Base-by-base conservation (phyloP, 305 asterid genomes). In the Coffea humblotiana region DNA sequence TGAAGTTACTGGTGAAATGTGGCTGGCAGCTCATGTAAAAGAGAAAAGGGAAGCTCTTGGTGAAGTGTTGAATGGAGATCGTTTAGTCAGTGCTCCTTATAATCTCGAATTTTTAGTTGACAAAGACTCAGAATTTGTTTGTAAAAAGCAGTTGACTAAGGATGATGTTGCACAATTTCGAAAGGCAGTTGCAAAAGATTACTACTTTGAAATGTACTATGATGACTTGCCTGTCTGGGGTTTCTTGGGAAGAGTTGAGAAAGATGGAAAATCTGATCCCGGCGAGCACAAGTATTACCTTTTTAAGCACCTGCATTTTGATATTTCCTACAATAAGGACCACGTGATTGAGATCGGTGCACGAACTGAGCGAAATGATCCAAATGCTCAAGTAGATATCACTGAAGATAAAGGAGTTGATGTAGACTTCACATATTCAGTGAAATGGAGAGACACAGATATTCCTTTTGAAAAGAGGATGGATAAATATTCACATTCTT, bases 201-300 rank as follows among this genome's bases (percentile, higher is more conserved):
- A 87, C 83, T 87, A 87, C 78, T 87, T 87, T 74, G 87, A 87
- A 67, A 87, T 87, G 90, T 87, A 84, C 82, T 87, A 83, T 21
- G 90, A 85, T 83, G 90, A 87, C 77, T 71, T 87, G 79, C 90
- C 90, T 19, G 80, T 87, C 58, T 87, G 88, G 88, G 88, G 88
- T 66, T 87, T 84, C 75, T 49, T 87, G 0, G 90, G 90, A 43
- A 87, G 85, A 80, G 84, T 79, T 76, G 90, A 87, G 29, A 87
- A 83, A 66, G 87, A 85, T 48, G 85, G 83, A 65, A 85, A 83
- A 79, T n/a, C 86, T 49, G 88, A 87, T 80, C 85, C 90, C 71
- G 83, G 82, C 32, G 88, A 87, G 61, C 81, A 76, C 76, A 87
- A 85, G 72, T 87, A 83, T 75, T 87, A 87, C 78, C 85, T 87